phyloP scores from a whole-genome alignment of 2,329 filamentous ascomycete genomes.

The Aspergillus uvarum region DNA sequence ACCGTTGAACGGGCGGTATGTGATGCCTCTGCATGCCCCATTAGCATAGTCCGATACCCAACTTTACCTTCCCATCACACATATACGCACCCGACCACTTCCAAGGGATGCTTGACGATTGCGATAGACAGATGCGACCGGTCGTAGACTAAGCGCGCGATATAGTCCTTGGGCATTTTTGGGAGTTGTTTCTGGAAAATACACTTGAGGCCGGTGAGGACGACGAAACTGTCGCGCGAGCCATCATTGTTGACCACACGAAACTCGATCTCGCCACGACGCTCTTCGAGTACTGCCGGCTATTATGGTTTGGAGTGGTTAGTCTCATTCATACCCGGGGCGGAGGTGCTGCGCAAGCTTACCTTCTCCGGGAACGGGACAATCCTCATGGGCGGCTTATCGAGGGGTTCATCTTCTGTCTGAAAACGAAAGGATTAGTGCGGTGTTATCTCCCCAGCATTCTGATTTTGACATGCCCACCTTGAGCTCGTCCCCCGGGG shows the following conservation, averaged over 20 bases:
- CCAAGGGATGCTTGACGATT: constrained; percentile 93
- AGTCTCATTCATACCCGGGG: constrained; percentile 19
- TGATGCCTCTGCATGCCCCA: constrained; percentile 71
- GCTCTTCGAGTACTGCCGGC: constrained; percentile 90
- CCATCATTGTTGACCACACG: constrained; percentile 97
- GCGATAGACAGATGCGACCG: constrained; percentile 94
- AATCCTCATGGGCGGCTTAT: constrained; percentile 58
- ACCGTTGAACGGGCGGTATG: constrained; percentile 89
- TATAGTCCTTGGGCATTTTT: constrained; percentile 99
- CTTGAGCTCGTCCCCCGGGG: constrained; percentile 39
- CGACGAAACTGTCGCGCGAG: constrained; percentile 81
- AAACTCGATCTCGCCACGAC: constrained; percentile 92
- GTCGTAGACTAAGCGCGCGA: constrained; percentile 95
- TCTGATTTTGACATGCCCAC: constrained; percentile 19
- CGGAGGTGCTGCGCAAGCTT: constrained; percentile 18
- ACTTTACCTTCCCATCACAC: not conserved
- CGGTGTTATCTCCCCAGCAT: not conserved
- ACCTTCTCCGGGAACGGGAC: constrained; percentile 91
- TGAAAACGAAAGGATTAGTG: constrained; percentile 27
- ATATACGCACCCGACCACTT: constrained; percentile 68
- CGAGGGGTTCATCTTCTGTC: constrained; percentile 35
- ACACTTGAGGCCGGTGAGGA: constrained; percentile 92
- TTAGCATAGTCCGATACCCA: constrained; percentile 17
- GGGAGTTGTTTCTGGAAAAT: constrained; percentile 98
- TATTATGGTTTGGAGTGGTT: constrained; percentile 34